Evolutionary conservation across 1,139 yeast genomes (phyloP).

Genomic region (Hemisphaericaspora xylofermentans): DNA sequence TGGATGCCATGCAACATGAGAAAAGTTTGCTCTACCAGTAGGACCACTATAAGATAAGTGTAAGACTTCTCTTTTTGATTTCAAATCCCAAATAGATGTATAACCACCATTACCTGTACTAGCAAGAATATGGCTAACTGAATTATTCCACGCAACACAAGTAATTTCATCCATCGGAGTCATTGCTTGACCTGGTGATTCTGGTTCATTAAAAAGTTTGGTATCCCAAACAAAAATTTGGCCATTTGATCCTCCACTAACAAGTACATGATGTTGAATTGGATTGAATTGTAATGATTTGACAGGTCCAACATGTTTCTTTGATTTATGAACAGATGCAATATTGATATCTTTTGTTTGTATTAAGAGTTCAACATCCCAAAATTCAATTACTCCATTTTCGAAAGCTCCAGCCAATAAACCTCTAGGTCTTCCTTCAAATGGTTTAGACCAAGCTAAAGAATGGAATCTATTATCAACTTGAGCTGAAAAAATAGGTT

Average conservation of each 20-base stretch:
- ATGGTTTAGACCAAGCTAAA: constrained; percentile 79
- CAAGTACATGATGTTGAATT: constrained; percentile 67
- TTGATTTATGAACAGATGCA: constrained; percentile 49
- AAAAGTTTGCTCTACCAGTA: constrained; percentile 57
- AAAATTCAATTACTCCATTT: constrained; percentile 74
- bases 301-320: constrained; percentile 70
- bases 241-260: constrained; percentile 84
- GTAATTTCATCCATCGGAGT: constrained; percentile 82
- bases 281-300: constrained; percentile 78
- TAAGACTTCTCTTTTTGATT: constrained; percentile 81
- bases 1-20: constrained; percentile 87
- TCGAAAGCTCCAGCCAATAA: constrained; percentile 89
- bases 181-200: constrained; percentile 74
- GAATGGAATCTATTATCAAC: constrained; percentile 71
- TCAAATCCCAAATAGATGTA: constrained; percentile 92
- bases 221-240: constrained; percentile 92
- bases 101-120: constrained; percentile 81
- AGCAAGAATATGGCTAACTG: constrained; percentile 85
- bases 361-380: constrained; percentile 56
- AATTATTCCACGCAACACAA: constrained; percentile 86
- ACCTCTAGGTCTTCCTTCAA: constrained; percentile 54
- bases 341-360: constrained; percentile 37
- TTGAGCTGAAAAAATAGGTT: constrained; percentile 52
- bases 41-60: constrained; percentile 69
- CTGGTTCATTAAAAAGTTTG: constrained; percentile 58